Evolutionary conservation across 768 basidiomycete species (phyloP).

Genomic region (Phlebiopsis flavidoalba): DNA sequence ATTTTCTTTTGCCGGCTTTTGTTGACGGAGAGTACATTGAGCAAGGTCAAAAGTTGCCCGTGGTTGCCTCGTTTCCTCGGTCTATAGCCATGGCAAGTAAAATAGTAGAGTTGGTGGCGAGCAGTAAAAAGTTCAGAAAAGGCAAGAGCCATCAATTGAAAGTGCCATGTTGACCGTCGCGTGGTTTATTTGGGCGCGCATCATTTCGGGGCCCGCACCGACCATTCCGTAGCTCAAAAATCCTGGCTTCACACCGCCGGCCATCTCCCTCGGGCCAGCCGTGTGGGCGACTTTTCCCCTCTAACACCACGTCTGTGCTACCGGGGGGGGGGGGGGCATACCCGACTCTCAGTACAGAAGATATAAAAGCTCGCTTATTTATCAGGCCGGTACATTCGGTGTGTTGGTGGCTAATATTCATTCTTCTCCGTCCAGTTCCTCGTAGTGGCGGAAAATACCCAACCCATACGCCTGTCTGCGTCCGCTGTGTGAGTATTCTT

Average conservation of each 20-base stretch:
- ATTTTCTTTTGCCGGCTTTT: slow-evolving; percentile 57
- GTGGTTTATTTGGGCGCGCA: background rate
- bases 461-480: slow-evolving; percentile 23
- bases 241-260: slow-evolving; percentile 1
- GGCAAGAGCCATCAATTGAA: slow-evolving; percentile 1
- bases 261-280: background rate
- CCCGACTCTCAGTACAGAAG: background rate
- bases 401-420: slow-evolving; percentile 3
- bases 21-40: slow-evolving; percentile 89
- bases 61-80: slow-evolving; percentile 53
- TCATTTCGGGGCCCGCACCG: background rate
- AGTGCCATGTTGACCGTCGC: background rate
- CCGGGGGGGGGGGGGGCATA: too few species aligned
- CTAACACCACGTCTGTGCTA: background rate
- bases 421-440: slow-evolving; percentile 33
- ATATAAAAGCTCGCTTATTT: background rate
- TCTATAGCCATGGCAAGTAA: slow-evolving; percentile 20
- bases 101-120: too few species aligned
- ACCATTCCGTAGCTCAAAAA: background rate
- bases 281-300: background rate
- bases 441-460: slow-evolving; percentile 34
- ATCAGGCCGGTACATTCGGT: background rate
- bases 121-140: slow-evolving; percentile 2
- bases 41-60: slow-evolving; percentile 78
- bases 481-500: slow-evolving; percentile 31